A percentile compares a stretch with the other conserved stretches of the same genome.
Evolutionary conservation across 208 protist genomes (phyloP).

Genomic region (Leishmania mexicana): DNA sequence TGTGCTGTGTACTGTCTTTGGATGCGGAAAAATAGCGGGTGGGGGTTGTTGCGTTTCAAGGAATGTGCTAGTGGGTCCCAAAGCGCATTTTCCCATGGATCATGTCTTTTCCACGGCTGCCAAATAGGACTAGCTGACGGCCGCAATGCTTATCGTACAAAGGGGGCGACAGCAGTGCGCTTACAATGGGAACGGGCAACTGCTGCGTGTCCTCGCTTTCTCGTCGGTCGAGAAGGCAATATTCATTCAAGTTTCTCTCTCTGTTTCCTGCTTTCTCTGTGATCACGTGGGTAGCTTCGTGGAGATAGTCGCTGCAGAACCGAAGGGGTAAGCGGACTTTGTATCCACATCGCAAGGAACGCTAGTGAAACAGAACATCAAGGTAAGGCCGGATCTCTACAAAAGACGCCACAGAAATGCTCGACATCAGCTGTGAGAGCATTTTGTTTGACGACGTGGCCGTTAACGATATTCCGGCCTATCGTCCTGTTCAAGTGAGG

Average conservation of each 20-base stretch:
- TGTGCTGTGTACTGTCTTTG: background rate
- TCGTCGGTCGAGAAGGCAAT: background rate
- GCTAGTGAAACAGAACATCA: background rate
- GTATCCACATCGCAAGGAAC: background rate
- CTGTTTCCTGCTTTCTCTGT: background rate
- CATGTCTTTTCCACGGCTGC: background rate
- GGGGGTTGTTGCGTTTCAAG: too few relatives aligned
- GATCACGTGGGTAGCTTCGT: background rate
- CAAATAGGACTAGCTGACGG: background rate
- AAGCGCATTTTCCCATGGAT: background rate
- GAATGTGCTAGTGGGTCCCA: background rate
- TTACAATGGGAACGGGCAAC: background rate
- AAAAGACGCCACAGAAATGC: constrained; percentile 1
- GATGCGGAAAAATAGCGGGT: background rate
- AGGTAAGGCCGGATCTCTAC: background rate
- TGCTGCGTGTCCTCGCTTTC: background rate
- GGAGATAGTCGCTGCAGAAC: background rate
- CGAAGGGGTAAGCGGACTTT: background rate
- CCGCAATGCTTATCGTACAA: background rate
- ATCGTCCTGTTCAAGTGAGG: constrained; percentile 45
- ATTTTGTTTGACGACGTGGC: constrained; percentile 63
- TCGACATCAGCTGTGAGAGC: constrained; percentile 8
- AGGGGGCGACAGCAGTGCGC: background rate
- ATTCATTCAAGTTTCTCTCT: background rate
- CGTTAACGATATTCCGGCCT: constrained; percentile 68